Evolutionary conservation across 2,329 filamentous ascomycete species (phyloP).

Genomic region (Fusarium aywerte): DNA sequence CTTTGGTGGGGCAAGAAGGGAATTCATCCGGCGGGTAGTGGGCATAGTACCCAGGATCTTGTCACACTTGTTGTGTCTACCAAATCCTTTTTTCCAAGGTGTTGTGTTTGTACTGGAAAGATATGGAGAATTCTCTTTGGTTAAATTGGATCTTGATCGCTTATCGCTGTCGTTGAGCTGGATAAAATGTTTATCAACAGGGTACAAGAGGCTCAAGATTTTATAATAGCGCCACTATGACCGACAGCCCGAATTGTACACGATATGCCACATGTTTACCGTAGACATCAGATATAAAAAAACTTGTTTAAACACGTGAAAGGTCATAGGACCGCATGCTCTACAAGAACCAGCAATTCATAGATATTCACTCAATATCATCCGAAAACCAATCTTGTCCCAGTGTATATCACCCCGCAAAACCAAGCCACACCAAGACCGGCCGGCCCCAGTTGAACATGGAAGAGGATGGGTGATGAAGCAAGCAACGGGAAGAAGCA

Average conservation of each 20-base stretch:
- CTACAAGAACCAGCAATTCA: no score
- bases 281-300: not conserved
- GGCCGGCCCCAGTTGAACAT: not conserved
- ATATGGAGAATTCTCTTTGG: not conserved
- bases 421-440: conserved; percentile 8
- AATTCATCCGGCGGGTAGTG: conserved; percentile 45
- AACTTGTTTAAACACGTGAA: no score
- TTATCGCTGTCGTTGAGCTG: conserved; percentile 19
- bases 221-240: not conserved
- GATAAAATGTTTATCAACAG: not conserved
- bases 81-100: not conserved
- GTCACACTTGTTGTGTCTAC: not conserved
- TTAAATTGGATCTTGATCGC: conserved; percentile 24
- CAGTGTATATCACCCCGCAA: conserved; percentile 32
- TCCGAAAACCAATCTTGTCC: conserved; percentile 20
- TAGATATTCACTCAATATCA: conserved; percentile 1
- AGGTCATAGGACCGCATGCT: not conserved
- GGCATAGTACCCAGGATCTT: conserved; percentile 2
- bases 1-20: conserved; percentile 38
- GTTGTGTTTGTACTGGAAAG: not conserved
- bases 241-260: not conserved
- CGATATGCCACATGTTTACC: not conserved
- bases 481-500: conserved; percentile 1
- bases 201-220: not conserved
- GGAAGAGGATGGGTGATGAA: not conserved